phyloP scores from a whole-genome alignment of 2,329 filamentous ascomycete species.

The Drechslerella coelobrocha region DNA sequence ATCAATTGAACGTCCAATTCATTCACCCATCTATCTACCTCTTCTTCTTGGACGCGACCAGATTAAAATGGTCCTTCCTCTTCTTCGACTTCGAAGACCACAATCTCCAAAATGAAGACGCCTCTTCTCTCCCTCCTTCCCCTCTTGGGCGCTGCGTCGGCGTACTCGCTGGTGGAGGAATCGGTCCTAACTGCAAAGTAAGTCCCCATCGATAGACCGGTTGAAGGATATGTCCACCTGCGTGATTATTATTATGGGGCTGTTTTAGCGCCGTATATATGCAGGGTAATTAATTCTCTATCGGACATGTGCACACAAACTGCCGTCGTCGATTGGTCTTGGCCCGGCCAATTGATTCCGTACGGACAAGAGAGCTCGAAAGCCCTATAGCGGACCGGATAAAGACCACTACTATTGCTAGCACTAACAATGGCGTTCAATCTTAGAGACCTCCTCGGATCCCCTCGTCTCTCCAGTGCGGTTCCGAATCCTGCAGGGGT shows the following conservation, averaged over 20 bases:
- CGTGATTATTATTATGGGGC: constrained; percentile 5
- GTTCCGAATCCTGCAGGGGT: constrained; percentile 71
- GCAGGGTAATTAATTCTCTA: not conserved
- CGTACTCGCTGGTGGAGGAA: too few relatives aligned
- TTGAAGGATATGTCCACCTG: constrained; percentile 6
- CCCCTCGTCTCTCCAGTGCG: constrained; percentile 74
- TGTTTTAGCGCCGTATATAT: constrained; percentile 9
- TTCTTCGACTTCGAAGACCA: not conserved
- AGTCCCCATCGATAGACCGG: constrained; percentile 20
- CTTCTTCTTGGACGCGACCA: not conserved
- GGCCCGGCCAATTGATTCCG: not conserved
- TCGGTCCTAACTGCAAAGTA: constrained; percentile 29
- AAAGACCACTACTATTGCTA: not conserved
- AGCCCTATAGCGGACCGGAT: not conserved
- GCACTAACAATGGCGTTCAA: constrained; percentile 67
- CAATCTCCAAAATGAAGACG: constrained; percentile 23
- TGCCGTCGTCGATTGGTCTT: not conserved
- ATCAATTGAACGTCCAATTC: constrained; percentile 3
- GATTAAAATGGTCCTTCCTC: constrained; percentile 6
- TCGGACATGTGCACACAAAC: not conserved
- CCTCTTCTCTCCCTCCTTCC: constrained; percentile 11
- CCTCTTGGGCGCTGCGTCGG: constrained; percentile 9
- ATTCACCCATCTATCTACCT: not conserved
- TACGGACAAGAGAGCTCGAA: not conserved
- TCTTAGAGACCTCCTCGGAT: constrained; percentile 76